phyloP scores from a whole-genome alignment of 345 rosid species.

The Euphorbia lathyris region DNA sequence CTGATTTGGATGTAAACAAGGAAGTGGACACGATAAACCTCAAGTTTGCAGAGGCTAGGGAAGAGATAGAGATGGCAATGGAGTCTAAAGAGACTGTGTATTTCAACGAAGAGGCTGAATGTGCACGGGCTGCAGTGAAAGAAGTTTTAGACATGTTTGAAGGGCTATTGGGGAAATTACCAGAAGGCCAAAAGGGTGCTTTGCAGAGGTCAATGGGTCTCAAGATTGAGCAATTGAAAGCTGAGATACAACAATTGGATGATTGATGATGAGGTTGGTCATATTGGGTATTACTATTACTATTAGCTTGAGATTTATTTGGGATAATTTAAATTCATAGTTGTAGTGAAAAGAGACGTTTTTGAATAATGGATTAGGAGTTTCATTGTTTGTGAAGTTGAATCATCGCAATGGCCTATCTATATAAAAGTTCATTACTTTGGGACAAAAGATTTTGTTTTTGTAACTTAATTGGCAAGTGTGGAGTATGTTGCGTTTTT shows the following conservation, averaged over 20 bases:
- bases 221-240: slow-evolving; percentile 94
- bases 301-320: not conserved
- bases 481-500: not conserved
- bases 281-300: not conserved
- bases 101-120: slow-evolving; percentile 88
- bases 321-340: not conserved
- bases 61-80: slow-evolving; percentile 97
- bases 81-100: slow-evolving; percentile 92
- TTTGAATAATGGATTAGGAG: slow-evolving; percentile 11
- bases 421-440: not conserved
- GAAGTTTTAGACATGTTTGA: slow-evolving; percentile 66
- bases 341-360: not conserved
- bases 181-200: slow-evolving; percentile 55
- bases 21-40: slow-evolving; percentile 81
- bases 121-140: slow-evolving; percentile 72
- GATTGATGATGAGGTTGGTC: slow-evolving; percentile 54
- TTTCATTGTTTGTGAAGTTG: not conserved
- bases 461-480: not conserved
- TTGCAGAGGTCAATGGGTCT: slow-evolving; percentile 91
- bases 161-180: slow-evolving; percentile 52
- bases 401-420: not conserved
- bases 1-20: slow-evolving; percentile 51
- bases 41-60: slow-evolving; percentile 97
- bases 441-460: not conserved
- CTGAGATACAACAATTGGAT: slow-evolving; percentile 78